Evolutionary conservation across 352 stramenopile species (phyloP).

Genomic region (Globisporangium radiosum): DNA sequence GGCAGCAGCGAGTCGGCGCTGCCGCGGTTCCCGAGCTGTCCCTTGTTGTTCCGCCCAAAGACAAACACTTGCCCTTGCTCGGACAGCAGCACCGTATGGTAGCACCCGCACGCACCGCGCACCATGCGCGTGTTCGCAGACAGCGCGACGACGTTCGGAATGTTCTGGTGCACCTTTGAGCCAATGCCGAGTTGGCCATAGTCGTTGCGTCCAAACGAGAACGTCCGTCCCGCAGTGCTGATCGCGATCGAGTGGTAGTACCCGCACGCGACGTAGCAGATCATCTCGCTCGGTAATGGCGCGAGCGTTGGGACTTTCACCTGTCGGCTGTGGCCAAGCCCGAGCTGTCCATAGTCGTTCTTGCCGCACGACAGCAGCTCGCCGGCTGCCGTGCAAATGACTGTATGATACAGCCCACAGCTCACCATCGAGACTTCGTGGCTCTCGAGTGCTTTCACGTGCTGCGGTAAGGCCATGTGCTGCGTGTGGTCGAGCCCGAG

Average conservation of each 20-base stretch:
- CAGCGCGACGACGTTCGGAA: slow-evolving; percentile 58
- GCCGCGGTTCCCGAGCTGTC: slow-evolving; percentile 79
- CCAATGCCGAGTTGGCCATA: slow-evolving; percentile 85
- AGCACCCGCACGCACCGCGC: slow-evolving; percentile 76
- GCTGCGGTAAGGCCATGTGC: slow-evolving; percentile 60
- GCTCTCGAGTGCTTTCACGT: slow-evolving; percentile 69
- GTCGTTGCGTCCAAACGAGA: slow-evolving; percentile 83
- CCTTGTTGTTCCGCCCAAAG: slow-evolving; percentile 87
- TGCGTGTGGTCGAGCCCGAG: slow-evolving; percentile 79
- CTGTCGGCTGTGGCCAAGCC: slow-evolving; percentile 68
- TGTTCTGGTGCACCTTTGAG: slow-evolving; percentile 79
- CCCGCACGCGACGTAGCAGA: slow-evolving; percentile 77
- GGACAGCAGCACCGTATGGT: slow-evolving; percentile 80
- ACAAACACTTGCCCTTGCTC: slow-evolving; percentile 82
- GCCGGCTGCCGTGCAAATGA: slow-evolving; percentile 61
- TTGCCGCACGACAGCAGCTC: slow-evolving; percentile 80
- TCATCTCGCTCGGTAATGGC: slow-evolving; percentile 55
- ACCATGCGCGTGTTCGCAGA: slow-evolving; percentile 67
- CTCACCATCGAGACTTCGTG: slow-evolving; percentile 70
- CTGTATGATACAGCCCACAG: slow-evolving; percentile 82
- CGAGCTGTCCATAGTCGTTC: slow-evolving; percentile 85
- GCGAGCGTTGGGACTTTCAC: slow-evolving; percentile 64
- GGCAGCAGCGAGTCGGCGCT: slow-evolving; percentile 77
- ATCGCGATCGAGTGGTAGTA: slow-evolving; percentile 85
- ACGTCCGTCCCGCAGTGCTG: slow-evolving; percentile 51